phyloP scores from a whole-genome alignment of 306 rosid species.

The Trichosanthes truncata region DNA sequence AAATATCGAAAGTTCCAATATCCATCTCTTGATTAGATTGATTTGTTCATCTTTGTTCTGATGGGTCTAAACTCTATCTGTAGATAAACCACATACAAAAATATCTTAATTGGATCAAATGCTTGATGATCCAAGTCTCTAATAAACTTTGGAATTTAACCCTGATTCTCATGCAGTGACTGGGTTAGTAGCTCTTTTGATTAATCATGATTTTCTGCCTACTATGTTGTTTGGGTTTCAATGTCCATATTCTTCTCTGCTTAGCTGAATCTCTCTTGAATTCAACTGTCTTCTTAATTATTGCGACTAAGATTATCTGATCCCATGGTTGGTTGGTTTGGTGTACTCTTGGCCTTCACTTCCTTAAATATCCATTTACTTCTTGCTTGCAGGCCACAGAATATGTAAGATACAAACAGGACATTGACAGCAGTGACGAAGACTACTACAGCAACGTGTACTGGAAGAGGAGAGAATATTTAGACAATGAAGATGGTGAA shows the following conservation, averaged over 20 bases:
- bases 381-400: constrained; percentile 18
- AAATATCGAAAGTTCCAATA: not conserved
- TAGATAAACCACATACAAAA: not conserved
- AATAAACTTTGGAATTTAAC: not conserved
- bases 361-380: not conserved
- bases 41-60: not conserved
- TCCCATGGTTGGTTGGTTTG: not conserved
- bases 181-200: not conserved
- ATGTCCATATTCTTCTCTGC: not conserved
- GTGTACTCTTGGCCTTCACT: not conserved
- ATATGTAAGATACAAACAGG: constrained; percentile 24
- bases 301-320: not conserved
- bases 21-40: not conserved
- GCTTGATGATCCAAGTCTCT: not conserved
- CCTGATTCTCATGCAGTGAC: not conserved
- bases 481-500: constrained; percentile 31
- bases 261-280: not conserved
- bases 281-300: not conserved
- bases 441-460: constrained; percentile 11
- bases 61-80: not conserved
- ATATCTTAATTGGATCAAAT: not conserved
- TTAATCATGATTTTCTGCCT: not conserved
- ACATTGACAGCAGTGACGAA: constrained; percentile 8
- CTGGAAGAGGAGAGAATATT: constrained; percentile 28
- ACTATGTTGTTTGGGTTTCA: not conserved